These are phyloP conservation scores for Sicyos edulis DNA, from an alignment of 306 rosid genomes.

Conservation along the genomic window DNA sequence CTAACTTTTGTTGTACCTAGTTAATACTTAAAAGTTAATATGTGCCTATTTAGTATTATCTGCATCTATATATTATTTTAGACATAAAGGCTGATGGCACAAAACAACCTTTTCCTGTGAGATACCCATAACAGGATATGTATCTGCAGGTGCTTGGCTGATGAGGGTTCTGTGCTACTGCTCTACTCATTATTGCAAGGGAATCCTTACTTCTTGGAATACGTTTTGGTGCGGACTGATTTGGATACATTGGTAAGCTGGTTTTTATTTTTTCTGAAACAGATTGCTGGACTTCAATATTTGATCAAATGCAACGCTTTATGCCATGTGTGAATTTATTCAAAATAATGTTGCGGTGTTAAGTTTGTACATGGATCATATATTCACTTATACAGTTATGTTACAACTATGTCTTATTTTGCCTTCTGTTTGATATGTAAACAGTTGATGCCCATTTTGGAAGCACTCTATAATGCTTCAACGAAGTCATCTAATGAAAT, in stretches of 20 bases:
- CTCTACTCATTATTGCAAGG: constrained; percentile 95
- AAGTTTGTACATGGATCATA: neutral
- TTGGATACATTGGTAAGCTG: constrained; percentile 86
- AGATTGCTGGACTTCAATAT: constrained; percentile 20
- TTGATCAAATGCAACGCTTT: neutral
- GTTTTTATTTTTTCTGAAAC: too few relatives aligned
- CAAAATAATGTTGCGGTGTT: neutral
- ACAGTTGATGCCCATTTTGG: constrained; percentile 96
- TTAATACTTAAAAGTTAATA: neutral
- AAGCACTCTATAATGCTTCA: constrained; percentile 84
- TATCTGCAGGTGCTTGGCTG: constrained; percentile 70
- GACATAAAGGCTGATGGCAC: constrained; percentile 2
- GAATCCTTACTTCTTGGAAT: constrained; percentile 84
- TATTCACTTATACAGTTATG: constrained; percentile 1
- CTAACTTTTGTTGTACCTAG: neutral
- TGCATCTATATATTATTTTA: neutral
- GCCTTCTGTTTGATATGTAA: neutral
- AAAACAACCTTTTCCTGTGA: constrained; percentile 3
- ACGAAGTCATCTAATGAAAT: constrained; percentile 85
- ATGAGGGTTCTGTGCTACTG: constrained; percentile 86
- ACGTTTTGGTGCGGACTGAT: constrained; percentile 98
- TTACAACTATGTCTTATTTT: neutral
- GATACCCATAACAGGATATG: constrained; percentile 20
- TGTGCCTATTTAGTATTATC: neutral
- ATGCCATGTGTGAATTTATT: neutral